Percentiles rank a stretch among this genome's conserved stretches.
Evolutionary conservation across 2,329 filamentous ascomycete genomes (phyloP).

Genomic region (Fusarium phyllophilum): DNA sequence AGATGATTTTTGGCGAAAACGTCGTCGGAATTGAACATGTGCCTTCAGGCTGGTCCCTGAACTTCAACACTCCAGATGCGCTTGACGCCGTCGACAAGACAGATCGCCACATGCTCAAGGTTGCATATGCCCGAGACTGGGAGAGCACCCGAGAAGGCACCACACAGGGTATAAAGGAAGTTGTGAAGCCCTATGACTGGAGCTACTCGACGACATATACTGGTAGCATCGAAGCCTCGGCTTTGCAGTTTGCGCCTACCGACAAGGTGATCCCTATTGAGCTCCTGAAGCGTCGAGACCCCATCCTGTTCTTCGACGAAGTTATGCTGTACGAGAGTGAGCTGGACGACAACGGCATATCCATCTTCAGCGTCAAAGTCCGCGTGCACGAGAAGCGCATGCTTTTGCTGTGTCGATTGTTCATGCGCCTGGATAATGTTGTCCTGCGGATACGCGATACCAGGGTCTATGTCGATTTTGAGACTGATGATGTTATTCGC

Average conservation of each 20-base stretch:
- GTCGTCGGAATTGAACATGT: conserved; percentile 78
- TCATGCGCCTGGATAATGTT: conserved; percentile 93
- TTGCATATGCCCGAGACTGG: conserved; percentile 93
- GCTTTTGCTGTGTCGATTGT: conserved; percentile 85
- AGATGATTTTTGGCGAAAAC: conserved; percentile 99
- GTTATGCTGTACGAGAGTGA: conserved; percentile 97
- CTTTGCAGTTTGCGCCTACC: conserved; percentile 44
- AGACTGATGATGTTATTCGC: conserved; percentile 78
- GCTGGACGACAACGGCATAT: conserved; percentile 96
- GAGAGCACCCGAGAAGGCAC: conserved; percentile 73
- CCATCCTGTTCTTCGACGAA: conserved; percentile 96
- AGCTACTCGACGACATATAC: conserved; percentile 92
- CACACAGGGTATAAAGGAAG: conserved; percentile 88
- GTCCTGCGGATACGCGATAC: conserved; percentile 89
- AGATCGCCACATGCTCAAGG: conserved; percentile 87
- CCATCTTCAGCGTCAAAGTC: conserved; percentile 88
- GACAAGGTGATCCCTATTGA: conserved; percentile 78
- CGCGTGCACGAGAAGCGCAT: conserved; percentile 91
- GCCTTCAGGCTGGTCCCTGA: conserved; percentile 79
- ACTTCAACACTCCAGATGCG: conserved; percentile 87
- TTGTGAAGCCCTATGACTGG: conserved; percentile 98
- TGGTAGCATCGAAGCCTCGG: conserved; percentile 68
- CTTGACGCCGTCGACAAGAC: conserved; percentile 95
- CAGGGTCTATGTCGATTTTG: conserved; percentile 90
- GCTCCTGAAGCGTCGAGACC: conserved; percentile 86